Conservation (phyloP, 2,329 filamentous ascomycete genomes). For the Talaromyces sp. region DNA sequence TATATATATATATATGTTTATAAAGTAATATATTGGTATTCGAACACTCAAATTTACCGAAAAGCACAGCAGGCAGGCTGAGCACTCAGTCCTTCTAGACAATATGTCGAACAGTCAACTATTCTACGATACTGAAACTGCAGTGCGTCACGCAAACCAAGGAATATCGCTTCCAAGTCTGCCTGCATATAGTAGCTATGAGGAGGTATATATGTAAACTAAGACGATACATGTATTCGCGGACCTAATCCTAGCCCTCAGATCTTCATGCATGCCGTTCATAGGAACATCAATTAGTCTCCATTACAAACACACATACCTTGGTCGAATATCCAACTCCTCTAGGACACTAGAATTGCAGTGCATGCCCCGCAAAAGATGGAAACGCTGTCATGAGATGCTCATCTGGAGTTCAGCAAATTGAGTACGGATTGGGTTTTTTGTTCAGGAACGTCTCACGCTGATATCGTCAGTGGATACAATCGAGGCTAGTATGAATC, state of each 20-base stretch:
- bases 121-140: background rate
- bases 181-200: background rate
- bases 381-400: background rate
- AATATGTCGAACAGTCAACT: background rate
- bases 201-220: background rate
- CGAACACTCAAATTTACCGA: background rate
- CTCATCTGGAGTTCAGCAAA: background rate
- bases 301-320: background rate
- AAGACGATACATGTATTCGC: background rate
- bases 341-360: background rate
- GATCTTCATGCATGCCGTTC: background rate
- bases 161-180: background rate
- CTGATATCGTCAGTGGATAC: background rate
- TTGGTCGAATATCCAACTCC: background rate
- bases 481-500: background rate
- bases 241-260: background rate
- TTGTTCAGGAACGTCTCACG: no score
- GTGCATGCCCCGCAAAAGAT: background rate
- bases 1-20: slow-evolving; percentile 6
- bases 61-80: background rate
- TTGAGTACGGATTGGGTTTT: background rate
- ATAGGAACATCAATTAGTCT: background rate
- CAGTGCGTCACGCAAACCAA: background rate
- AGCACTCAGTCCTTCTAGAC: background rate
- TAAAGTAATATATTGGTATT: background rate